These are phyloP conservation scores for Colletotrichum endophyticum DNA, from an alignment of 2,329 filamentous ascomycete species.

Conservation along the genomic window DNA sequence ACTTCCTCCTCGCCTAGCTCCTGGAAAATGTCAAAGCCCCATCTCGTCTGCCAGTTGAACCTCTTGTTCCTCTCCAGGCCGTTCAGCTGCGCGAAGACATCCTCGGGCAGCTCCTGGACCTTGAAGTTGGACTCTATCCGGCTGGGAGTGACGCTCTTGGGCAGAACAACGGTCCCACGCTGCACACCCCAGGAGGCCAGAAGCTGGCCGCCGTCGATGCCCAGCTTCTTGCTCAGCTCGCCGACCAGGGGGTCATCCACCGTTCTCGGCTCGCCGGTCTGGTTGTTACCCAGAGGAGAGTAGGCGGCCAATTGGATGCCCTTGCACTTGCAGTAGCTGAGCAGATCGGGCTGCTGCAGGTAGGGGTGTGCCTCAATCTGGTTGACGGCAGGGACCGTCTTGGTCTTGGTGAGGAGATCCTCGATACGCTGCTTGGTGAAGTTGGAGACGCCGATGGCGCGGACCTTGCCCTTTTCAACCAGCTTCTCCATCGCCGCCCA, in stretches of 20 bases:
- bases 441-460: conserved; percentile 57
- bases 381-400: conserved; percentile 64
- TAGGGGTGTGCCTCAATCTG: conserved; percentile 75
- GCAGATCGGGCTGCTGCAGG: conserved; percentile 64
- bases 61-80: conserved; percentile 45
- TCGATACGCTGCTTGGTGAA: conserved; percentile 48
- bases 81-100: conserved; percentile 40
- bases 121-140: conserved; percentile 70
- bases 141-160: conserved; percentile 71
- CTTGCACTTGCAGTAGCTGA: conserved; percentile 61
- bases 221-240: conserved; percentile 48
- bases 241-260: conserved; percentile 54
- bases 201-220: conserved; percentile 43
- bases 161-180: conserved; percentile 70
- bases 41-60: conserved; percentile 45
- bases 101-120: conserved; percentile 39
- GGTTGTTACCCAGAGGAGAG: conserved; percentile 66
- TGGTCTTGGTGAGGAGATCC: conserved; percentile 52
- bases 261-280: conserved; percentile 44
- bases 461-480: conserved; percentile 40
- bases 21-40: conserved; percentile 50
- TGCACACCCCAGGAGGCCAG: conserved; percentile 65
- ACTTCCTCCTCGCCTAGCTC: conserved; percentile 42
- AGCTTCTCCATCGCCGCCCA: conserved; percentile 45
- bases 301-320: conserved; percentile 68